These are phyloP conservation scores for Diospyros kaki DNA, from an alignment of 148 eudicot species.

Conservation along the genomic window DNA sequence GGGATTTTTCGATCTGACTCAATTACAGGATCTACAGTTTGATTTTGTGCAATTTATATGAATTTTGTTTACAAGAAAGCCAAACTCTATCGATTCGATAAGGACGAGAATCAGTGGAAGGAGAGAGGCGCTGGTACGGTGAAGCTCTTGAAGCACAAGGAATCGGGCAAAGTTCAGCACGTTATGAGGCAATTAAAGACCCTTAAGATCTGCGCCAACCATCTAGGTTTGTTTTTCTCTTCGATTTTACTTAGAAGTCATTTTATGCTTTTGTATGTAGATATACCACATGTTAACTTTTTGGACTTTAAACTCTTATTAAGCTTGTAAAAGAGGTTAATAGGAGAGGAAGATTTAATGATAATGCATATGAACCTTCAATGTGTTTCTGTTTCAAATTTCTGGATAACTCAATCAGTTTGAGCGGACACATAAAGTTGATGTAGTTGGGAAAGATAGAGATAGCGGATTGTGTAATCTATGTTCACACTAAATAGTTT, in stretches of 20 bases:
- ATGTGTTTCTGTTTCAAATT: neutral
- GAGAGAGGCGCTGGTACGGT: conserved; percentile 30
- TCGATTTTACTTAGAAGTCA: neutral
- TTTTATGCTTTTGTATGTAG: neutral
- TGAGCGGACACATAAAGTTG: neutral
- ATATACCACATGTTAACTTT: no score
- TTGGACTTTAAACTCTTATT: no score
- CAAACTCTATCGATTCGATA: conserved; percentile 24
- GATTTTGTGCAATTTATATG: no score
- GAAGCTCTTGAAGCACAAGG: conserved; percentile 31
- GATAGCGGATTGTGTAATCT: no score
- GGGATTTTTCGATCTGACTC: neutral
- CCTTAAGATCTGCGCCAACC: conserved; percentile 28
- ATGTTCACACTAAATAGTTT: neutral
- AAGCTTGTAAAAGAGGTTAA: no score
- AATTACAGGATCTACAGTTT: no score
- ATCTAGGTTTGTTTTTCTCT: conserved; percentile 17
- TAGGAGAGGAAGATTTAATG: neutral
- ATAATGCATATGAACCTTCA: neutral
- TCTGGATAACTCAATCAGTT: neutral
- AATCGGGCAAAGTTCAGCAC: conserved; percentile 26
- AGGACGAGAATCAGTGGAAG: conserved; percentile 29
- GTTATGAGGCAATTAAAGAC: conserved; percentile 30
- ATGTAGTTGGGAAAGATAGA: neutral
- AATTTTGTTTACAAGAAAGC: conserved; percentile 19